Percentiles rank a stretch among this genome's conserved stretches.
These are phyloP conservation scores for Aspergillus amoenus DNA, from an alignment of 2,329 filamentous ascomycete species.

Conservation along the genomic window DNA sequence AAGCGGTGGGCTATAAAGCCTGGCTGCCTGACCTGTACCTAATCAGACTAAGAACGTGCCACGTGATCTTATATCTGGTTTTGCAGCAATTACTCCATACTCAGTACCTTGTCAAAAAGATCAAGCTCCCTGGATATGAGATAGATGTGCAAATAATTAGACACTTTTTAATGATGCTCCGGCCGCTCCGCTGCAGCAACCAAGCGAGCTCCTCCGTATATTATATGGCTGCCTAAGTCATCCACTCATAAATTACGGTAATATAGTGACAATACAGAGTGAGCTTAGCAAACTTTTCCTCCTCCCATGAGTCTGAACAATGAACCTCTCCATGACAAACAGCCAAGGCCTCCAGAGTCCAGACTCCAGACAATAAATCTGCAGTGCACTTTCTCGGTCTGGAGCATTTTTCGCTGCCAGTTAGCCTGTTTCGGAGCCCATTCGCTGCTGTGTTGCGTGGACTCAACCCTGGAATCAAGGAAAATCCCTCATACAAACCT, in stretches of 20 bases:
- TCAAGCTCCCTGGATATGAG: too few species aligned
- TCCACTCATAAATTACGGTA: not conserved
- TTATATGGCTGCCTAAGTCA: constrained; percentile 3
- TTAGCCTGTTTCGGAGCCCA: constrained; percentile 4
- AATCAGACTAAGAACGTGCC: not conserved
- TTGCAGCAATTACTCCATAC: too few species aligned
- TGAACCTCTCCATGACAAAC: not conserved
- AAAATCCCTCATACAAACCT: constrained; percentile 27
- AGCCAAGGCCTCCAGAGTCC: constrained; percentile 2
- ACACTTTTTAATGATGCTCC: too few species aligned
- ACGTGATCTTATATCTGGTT: not conserved
- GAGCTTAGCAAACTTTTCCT: constrained; percentile 1
- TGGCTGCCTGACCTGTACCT: not conserved
- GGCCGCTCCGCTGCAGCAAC: not conserved
- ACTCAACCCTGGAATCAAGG: constrained; percentile 8
- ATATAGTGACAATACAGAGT: constrained; percentile 2
- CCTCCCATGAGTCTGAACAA: constrained; percentile 4
- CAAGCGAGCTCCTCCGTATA: too few species aligned
- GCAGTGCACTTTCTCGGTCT: constrained; percentile 3
- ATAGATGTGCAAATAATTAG: too few species aligned
- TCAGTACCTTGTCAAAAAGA: too few species aligned
- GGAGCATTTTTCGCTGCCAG: constrained; percentile 1
- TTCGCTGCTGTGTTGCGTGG: constrained; percentile 11
- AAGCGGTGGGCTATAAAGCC: not conserved
- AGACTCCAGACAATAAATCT: constrained; percentile 4